These are phyloP conservation scores for Pseudocercospora musae DNA, from an alignment of 2,329 filamentous ascomycete species.

Conservation along the genomic window DNA sequence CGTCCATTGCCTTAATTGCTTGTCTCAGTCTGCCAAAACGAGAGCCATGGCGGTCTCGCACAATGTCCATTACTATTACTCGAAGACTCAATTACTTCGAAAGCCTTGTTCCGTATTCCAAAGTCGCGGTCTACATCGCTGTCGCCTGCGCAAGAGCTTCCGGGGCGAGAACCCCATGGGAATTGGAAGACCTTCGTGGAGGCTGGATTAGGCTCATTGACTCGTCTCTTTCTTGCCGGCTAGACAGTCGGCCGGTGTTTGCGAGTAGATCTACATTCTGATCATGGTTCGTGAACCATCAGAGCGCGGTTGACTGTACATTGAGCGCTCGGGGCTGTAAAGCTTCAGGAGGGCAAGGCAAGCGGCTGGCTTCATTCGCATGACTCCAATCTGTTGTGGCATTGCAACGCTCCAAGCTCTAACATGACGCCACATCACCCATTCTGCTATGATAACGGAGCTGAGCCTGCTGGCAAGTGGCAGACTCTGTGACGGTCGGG, in stretches of 20 bases:
- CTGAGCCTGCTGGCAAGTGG: not conserved
- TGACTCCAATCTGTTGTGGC: not conserved
- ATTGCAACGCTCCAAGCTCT: not conserved
- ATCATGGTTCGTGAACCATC: too few relatives aligned
- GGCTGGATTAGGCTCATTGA: not conserved
- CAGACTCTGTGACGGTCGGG: not conserved
- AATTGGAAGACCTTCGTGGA: too few relatives aligned
- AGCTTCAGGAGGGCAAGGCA: too few relatives aligned
- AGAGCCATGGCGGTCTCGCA: too few relatives aligned
- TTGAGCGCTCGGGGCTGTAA: not conserved
- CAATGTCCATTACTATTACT: too few relatives aligned
- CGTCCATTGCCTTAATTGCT: too few relatives aligned
- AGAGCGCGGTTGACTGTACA: not conserved
- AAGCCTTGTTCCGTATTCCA: not conserved
- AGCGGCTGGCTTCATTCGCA: not conserved
- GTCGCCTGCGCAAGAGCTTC: too few relatives aligned
- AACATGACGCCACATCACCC: not conserved
- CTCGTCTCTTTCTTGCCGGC: not conserved
- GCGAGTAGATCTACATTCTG: not conserved
- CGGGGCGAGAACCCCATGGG: too few relatives aligned
- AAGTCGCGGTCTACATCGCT: too few relatives aligned
- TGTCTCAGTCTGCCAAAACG: too few relatives aligned
- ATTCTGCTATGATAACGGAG: not conserved
- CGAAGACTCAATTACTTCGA: not conserved
- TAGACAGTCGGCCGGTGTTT: too few relatives aligned